These are phyloP conservation scores for Smittium culicis DNA, from an alignment of 371 early-diverging fungal genomes.

Conservation along the genomic window DNA sequence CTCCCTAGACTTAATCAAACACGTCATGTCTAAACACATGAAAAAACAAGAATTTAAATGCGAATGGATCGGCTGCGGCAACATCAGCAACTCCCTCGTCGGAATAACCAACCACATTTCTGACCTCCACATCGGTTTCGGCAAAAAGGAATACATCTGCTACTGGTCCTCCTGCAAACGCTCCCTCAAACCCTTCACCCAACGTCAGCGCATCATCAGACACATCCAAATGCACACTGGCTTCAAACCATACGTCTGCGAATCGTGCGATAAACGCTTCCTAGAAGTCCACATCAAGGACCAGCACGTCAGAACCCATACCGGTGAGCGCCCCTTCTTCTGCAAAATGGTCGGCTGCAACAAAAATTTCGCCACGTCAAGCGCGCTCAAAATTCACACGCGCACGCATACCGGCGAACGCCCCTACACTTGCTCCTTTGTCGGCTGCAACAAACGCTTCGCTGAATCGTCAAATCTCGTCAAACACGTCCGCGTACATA, in stretches of 20 bases:
- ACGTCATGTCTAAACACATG: slow-evolving; percentile 47
- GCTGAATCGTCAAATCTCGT: slow-evolving; percentile 63
- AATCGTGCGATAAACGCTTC: slow-evolving; percentile 61
- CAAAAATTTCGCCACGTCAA: slow-evolving; percentile 61
- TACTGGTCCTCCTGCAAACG: slow-evolving; percentile 70
- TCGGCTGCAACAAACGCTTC: slow-evolving; percentile 58
- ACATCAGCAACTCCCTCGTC: slow-evolving; percentile 25
- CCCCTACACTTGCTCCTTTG: slow-evolving; percentile 51
- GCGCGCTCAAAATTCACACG: slow-evolving; percentile 61
- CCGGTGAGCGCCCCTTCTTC: slow-evolving; percentile 56
- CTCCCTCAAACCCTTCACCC: slow-evolving; percentile 60
- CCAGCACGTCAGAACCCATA: slow-evolving; percentile 65
- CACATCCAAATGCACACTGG: slow-evolving; percentile 78
- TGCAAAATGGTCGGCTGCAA: slow-evolving; percentile 51
- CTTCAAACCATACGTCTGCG: slow-evolving; percentile 71
- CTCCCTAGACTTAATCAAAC: slow-evolving; percentile 45
- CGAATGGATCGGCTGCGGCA: slow-evolving; percentile 57
- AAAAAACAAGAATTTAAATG: slow-evolving; percentile 64
- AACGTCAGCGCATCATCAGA: slow-evolving; percentile 73
- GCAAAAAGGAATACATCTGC: slow-evolving; percentile 60
- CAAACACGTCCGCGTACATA: slow-evolving; percentile 76
- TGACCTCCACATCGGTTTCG: slow-evolving; percentile 27
- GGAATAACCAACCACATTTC: slow-evolving; percentile 26
- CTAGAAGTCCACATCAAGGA: slow-evolving; percentile 64
- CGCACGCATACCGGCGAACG: slow-evolving; percentile 68